phyloP scores from a whole-genome alignment of 495 filamentous ascomycete genomes.

The Trypethelium eluteriae region DNA sequence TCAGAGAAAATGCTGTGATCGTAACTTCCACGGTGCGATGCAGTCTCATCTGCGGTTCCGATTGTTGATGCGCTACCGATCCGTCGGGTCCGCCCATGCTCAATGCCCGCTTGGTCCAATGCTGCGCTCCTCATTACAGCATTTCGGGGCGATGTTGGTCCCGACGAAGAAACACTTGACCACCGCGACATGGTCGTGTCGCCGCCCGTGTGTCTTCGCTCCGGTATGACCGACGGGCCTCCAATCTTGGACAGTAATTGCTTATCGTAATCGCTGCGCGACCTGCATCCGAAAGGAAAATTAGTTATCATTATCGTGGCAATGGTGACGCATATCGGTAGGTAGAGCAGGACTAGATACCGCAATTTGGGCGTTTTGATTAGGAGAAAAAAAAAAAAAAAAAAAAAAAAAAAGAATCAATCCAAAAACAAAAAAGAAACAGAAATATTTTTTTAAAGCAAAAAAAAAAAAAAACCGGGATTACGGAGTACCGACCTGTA shows the following conservation, averaged over 20 bases:
- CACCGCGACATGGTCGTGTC: conserved; percentile 32
- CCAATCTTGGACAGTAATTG: conserved; percentile 69
- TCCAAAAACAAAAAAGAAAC: too few relatives aligned
- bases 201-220: conserved; percentile 27
- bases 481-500: background rate
- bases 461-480: background rate
- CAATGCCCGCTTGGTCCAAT: conserved; percentile 36
- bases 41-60: conserved; percentile 31
- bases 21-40: conserved; percentile 53
- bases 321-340: background rate
- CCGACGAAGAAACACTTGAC: conserved; percentile 27
- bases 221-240: conserved; percentile 39
- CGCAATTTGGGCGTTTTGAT: background rate
- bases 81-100: conserved; percentile 32
- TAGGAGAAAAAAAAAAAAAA: background rate
- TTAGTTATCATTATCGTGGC: background rate
- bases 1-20: conserved; percentile 59
- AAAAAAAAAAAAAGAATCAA: background rate
- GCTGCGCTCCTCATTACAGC: conserved; percentile 40
- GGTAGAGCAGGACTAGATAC: background rate
- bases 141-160: conserved; percentile 29
- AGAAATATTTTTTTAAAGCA: background rate
- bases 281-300: background rate
- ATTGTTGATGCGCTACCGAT: conserved; percentile 13
- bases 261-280: conserved; percentile 57